Percentiles rank a stretch among this genome's conserved stretches.
Conservation (phyloP, 257 asterid species). For the Nyctanthes arbortristis region DNA sequence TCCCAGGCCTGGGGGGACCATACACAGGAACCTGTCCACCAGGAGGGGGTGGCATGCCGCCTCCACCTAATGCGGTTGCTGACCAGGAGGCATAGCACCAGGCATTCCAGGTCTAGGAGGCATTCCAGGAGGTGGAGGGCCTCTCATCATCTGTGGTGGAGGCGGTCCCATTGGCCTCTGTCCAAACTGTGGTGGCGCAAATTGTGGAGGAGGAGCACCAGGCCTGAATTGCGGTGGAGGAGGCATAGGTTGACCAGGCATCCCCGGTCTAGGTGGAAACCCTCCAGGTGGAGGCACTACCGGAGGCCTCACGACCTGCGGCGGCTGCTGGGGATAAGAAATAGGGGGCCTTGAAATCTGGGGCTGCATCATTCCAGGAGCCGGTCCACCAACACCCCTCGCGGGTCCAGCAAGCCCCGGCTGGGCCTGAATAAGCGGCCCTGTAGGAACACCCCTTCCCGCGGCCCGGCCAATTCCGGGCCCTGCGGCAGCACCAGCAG, state of each 20-base stretch:
- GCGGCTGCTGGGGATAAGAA: conserved; percentile 59
- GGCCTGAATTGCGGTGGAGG: conserved; percentile 65
- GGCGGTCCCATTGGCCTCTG: conserved; percentile 75
- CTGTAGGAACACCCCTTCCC: conserved; percentile 82
- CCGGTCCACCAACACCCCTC: conserved; percentile 94
- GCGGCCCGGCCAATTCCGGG: conserved; percentile 93
- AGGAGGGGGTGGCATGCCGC: conserved; percentile 77
- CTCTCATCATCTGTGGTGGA: conserved; percentile 81
- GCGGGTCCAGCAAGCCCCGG: conserved; percentile 89
- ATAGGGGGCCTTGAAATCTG: conserved; percentile 83
- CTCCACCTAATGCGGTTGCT: conserved; percentile 64
- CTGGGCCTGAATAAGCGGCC: conserved; percentile 69
- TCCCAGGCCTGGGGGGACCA: conserved; percentile 91
- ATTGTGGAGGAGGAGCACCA: conserved; percentile 49
- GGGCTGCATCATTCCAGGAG: conserved; percentile 98
- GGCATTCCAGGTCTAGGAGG: conserved; percentile 88
- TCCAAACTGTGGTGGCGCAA: conserved; percentile 67
- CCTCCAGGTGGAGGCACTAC: conserved; percentile 54
- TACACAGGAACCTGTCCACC: conserved; percentile 67
- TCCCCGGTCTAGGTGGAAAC: conserved; percentile 43
- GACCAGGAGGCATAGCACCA: conserved; percentile 60
- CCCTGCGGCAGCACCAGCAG: conserved; percentile 54
- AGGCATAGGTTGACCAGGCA: conserved; percentile 47
- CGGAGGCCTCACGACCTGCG: conserved; percentile 62
- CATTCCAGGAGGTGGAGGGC: conserved; percentile 72